Evolutionary conservation across 305 asterid species (phyloP).

Genomic region (Euphrasia arctica): DNA sequence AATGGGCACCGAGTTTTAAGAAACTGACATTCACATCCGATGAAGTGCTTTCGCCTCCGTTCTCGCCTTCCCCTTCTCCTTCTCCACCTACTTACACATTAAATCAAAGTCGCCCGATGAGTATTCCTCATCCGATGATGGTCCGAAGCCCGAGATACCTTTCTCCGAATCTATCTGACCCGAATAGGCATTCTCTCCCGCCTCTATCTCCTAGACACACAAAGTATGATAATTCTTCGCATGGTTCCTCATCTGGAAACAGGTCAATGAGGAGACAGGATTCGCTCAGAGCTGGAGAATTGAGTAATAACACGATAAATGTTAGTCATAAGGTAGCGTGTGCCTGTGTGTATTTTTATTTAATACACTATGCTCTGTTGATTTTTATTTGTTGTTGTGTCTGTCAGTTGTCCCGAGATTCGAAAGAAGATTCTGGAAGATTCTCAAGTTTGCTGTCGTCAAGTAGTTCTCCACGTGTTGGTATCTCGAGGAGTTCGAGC

Average conservation of each 20-base stretch:
- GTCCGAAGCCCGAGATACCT: constrained; percentile 74
- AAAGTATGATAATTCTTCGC: constrained; percentile 69
- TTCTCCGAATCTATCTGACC: constrained; percentile 90
- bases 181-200: constrained; percentile 80
- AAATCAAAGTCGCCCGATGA: constrained; percentile 64
- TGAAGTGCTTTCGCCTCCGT: constrained; percentile 87
- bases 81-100: constrained; percentile 71
- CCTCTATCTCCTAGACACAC: constrained; percentile 81
- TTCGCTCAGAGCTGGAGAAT: constrained; percentile 63
- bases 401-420: constrained; percentile 68
- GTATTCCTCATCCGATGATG: constrained; percentile 84
- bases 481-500: constrained; percentile 94
- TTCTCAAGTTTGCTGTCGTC: constrained; percentile 85
- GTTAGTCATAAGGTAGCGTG: constrained; percentile 52
- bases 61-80: constrained; percentile 85
- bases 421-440: constrained; percentile 90
- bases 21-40: constrained; percentile 40
- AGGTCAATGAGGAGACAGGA: constrained; percentile 66
- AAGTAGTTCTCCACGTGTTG: constrained; percentile 89
- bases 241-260: constrained; percentile 81
- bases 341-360: constrained; percentile 15
- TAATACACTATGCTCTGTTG: constrained; percentile 10
- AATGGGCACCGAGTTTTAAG: constrained; percentile 46
- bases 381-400: constrained; percentile 21
- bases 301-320: constrained; percentile 44